Conservation (phyloP, 345 rosid genomes). For the Eucalyptus leucophloia region DNA sequence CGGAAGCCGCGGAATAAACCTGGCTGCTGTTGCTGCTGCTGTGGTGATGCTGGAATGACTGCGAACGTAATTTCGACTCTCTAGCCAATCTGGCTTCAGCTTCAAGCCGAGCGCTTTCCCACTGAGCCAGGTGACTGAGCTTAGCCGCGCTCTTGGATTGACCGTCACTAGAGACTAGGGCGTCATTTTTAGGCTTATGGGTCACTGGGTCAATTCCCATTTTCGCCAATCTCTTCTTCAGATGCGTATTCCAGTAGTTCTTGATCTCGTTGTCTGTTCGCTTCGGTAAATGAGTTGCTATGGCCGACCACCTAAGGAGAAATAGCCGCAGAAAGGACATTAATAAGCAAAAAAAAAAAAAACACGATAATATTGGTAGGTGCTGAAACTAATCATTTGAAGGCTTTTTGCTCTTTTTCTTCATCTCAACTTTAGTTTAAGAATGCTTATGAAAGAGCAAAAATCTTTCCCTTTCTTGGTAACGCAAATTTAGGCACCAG, state of each 20-base stretch:
- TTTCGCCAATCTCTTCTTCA: constrained; percentile 52
- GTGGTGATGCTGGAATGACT: constrained; percentile 25
- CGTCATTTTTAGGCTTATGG: constrained; percentile 60
- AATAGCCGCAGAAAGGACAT: neutral
- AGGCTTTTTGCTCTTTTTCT: neutral
- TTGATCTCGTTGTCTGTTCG: constrained; percentile 78
- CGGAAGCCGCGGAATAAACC: neutral
- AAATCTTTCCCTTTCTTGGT: neutral
- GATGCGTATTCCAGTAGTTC: constrained; percentile 74
- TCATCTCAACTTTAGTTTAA: neutral
- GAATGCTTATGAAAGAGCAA: neutral
- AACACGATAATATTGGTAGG: neutral
- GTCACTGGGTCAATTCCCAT: constrained; percentile 85
- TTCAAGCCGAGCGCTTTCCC: constrained; percentile 92
- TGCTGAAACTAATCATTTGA: neutral
- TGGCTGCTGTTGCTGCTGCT: neutral
- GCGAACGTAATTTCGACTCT: constrained; percentile 70
- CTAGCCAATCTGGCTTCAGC: constrained; percentile 79
- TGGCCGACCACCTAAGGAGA: constrained; percentile 62
- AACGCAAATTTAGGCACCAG: neutral
- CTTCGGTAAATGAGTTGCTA: constrained; percentile 68
- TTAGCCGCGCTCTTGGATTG: constrained; percentile 55
- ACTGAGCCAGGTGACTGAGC: constrained; percentile 87
- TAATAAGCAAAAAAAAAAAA: neutral
- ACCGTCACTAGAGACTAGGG: constrained; percentile 34